Evolutionary conservation across 305 asterid species (phyloP), one percentile per base, ranked within the genome.

Genomic region (Rubia peregrina): DNA sequence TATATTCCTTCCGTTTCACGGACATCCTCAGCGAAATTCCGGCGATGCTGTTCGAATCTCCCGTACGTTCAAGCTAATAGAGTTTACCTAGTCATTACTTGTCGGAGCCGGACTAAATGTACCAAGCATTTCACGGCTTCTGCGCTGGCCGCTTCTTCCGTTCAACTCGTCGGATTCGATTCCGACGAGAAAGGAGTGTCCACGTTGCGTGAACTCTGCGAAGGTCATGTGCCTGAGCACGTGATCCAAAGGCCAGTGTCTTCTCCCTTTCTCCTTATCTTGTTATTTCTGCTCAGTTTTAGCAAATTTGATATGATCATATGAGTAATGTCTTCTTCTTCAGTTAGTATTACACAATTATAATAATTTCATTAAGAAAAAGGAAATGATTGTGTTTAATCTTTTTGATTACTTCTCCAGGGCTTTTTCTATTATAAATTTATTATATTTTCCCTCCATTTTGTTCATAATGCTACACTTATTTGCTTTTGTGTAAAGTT

Each of bases 221-320:
- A 74, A 48, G 89, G 88, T 55, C 92, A 88, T 80, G 93, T 91
- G 38, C 97, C 95, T 41, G 89, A 87, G 57, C 97, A 88, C 83
- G 86, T 94, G 71, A 75, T 92, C 55, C 73, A 72, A 76, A 85
- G 97, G 98, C 77, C 68, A 79, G 85, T 51, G 33, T 59, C n/a
- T 46, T 61, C 36, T 12, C 0, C 9, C 68, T 59, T 67, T 73
- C 17, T 42, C 9, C 11, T 42, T 74, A 41, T 65, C 33, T 6
- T 62, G 17, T 22, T 3, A 4, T 40, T 6, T 2, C 44, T 7
- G n/a, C 11, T 53, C 40, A 74, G 53, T 74, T 74, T 73, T 19
- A 36, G 62, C 36, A 30, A 2, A 36, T 17, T 49, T 67, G 26
- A 21, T 67, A 14, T 10, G 13, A 3, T 46, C 13, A 12, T 21